Evolutionary conservation across 352 stramenopile genomes (phyloP).

Genomic region (Thalassiosira gravida): DNA sequence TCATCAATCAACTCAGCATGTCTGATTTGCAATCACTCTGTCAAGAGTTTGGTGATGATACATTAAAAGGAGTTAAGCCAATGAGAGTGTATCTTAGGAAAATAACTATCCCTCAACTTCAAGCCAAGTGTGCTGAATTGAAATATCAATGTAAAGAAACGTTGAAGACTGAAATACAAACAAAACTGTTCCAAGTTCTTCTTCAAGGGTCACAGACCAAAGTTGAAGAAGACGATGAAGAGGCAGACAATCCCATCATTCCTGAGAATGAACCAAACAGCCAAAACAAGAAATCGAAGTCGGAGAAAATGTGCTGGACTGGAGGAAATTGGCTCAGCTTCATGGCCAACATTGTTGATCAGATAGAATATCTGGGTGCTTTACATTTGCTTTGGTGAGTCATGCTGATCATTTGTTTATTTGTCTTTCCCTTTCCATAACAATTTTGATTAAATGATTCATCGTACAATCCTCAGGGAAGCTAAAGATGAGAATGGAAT

Average conservation of each 20-base stretch:
- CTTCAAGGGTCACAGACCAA: not conserved
- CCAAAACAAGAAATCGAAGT: too few species aligned
- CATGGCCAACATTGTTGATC: constrained; percentile 13
- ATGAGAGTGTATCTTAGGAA: too few species aligned
- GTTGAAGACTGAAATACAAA: too few species aligned
- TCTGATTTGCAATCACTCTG: not conserved
- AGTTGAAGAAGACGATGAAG: not conserved
- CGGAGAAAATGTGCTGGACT: constrained; percentile 13
- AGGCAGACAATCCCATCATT: not conserved
- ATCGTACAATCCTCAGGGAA: constrained; percentile 2
- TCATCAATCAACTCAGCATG: not conserved
- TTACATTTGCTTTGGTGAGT: constrained; percentile 18
- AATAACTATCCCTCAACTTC: too few species aligned
- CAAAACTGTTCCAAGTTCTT: not conserved
- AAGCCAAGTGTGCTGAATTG: not conserved
- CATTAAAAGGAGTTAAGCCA: too few species aligned
- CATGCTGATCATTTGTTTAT: not conserved
- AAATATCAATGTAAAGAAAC: too few species aligned
- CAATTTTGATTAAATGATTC: not conserved
- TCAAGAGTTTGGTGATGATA: not conserved
- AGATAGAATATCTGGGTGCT: constrained; percentile 17
- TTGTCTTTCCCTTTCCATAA: not conserved
- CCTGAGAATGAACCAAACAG: not conserved
- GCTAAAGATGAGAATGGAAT: constrained; percentile 1
- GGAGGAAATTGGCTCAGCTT: constrained; percentile 20